These are phyloP conservation scores for Diphasiastrum complanatum DNA, from an alignment of 83 land plant species.

Conservation along the genomic window DNA sequence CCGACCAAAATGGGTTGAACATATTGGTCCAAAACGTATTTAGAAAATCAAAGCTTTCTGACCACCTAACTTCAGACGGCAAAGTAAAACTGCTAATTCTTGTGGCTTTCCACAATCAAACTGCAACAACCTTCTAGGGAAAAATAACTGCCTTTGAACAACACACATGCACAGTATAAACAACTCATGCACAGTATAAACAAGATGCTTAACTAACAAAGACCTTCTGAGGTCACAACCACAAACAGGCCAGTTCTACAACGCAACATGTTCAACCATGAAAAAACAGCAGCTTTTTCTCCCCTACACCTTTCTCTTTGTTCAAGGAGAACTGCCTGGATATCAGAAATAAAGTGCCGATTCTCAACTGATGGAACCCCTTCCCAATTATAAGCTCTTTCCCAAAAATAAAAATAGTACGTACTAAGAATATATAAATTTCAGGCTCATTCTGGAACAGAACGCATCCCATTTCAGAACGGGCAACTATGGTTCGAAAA, in stretches of 20 bases:
- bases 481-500: too few relatives aligned
- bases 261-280: conserved; percentile 73
- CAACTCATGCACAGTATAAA: conserved; percentile 50
- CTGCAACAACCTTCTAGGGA: conserved; percentile 88
- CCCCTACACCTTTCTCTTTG: conserved; percentile 53
- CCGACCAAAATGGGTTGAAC: too few relatives aligned
- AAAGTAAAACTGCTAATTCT: conserved; percentile 69
- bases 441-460: too few relatives aligned
- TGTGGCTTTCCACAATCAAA: conserved; percentile 99
- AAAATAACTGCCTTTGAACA: conserved; percentile 80
- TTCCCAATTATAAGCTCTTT: conserved; percentile 33
- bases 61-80: conserved; percentile 80
- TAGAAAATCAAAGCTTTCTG: conserved; percentile 93
- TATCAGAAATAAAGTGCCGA: conserved; percentile 70
- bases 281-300: conserved; percentile 49
- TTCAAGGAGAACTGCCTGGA: conserved; percentile 54
- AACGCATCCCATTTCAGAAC: too few relatives aligned
- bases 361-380: conserved; percentile 5
- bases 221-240: conserved; percentile 47
- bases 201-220: conserved; percentile 61
- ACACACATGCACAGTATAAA: conserved; percentile 70
- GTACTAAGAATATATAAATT: too few relatives aligned
- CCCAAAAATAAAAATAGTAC: too few relatives aligned
- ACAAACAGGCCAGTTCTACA: conserved; percentile 69
- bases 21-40: too few relatives aligned